Base-by-base conservation (phyloP, 257 asterid species). In the Eucommia ulmoides region DNA sequence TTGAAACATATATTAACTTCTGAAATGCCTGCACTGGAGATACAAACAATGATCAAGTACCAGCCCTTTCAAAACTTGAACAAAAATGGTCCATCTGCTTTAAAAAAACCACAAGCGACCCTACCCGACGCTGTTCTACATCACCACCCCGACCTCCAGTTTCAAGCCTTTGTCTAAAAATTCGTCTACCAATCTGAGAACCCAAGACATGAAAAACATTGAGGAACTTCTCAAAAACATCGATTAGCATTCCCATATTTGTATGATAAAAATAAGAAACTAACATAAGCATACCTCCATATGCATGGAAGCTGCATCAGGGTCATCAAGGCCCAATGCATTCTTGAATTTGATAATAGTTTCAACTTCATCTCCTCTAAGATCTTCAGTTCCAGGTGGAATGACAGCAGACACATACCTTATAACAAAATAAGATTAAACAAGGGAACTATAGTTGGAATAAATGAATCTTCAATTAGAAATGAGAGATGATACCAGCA, bases 21-120 rank as follows among this genome's bases (percentile, higher is more conserved):
- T 91, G 99, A 75, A 91, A 91, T 68, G 99, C 97, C 99, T 91
- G 94, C 86, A 73, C 76, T 72, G 81, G 77, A 75, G 69, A 74
- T 56, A 68, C 56, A 19, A 57, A 57, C 59, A 74, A 68, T 54
- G 86, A 57, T 81, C 81, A 86, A 75, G 80, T 59, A 66, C 80
- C 66, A 60, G 44, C 51, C 23, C 52, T 58, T 58, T 8, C n/a
- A n/a, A n/a, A n/a, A n/a, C n/a, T n/a, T n/a, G n/a, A n/a, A n/a
- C n/a, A n/a, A n/a, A n/a, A n/a, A n/a, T n/a, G n/a, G n/a, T n/a
- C n/a, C n/a, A n/a, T n/a, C n/a, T n/a, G n/a, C n/a, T n/a, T n/a
- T n/a, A n/a, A n/a, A n/a, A n/a, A n/a, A n/a, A n/a, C n/a, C n/a
- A n/a, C n/a, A n/a, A n/a, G n/a, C n/a, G n/a, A n/a, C n/a, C n/a